Evolutionary conservation across 2,329 filamentous ascomycete species (phyloP), one percentile per base, ranked within the genome.

Genomic region (Mollisia scopiformis): DNA sequence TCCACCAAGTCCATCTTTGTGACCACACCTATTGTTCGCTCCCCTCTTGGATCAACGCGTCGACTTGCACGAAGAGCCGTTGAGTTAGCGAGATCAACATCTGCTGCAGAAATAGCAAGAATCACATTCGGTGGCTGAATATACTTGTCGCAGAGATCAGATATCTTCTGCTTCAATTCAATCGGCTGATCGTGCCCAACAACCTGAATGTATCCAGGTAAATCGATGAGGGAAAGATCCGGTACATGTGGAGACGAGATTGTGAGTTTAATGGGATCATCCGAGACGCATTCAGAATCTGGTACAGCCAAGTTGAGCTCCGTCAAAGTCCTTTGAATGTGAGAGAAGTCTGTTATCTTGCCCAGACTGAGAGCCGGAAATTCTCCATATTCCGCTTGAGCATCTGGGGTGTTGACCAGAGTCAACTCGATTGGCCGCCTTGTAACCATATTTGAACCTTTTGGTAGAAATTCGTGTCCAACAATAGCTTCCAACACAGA

Each of bases 1-100:
- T 98, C 94, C 7, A 99, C 93, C 23, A 99, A 82, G 71, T 99
- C 95, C 94, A 99, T 97, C 79, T 99, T 99, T 2, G 95, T 99
- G 43, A 99, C 89, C n/a, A 99, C 95, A 47, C 95, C 95, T 72
- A 99, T 99, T 0, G 95, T 99, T 64, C 95, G 85, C 77, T 99
- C 95, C 57, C 95, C 95, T 62, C 95, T 84, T 1, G 95, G 95
- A 71, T 99, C 95, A 28, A 98, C 93, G 68, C 94, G 86, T 64
- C 95, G 86, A 68, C 93, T 97, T 19, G 95, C 93, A 68, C 93
- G 84, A 25, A 99, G 78, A 6, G 95, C 93, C 6, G 95, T 95
- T 1, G 95, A 99, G 75, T 99, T 99, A 23, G 95, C 95, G 59
- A 99, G 78, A 80, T 99, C 95, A 19, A 99, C 95, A 76, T 99